Evolutionary conservation across 2,329 filamentous ascomycete genomes (phyloP).

Genomic region (Hypoxylon sp.): DNA sequence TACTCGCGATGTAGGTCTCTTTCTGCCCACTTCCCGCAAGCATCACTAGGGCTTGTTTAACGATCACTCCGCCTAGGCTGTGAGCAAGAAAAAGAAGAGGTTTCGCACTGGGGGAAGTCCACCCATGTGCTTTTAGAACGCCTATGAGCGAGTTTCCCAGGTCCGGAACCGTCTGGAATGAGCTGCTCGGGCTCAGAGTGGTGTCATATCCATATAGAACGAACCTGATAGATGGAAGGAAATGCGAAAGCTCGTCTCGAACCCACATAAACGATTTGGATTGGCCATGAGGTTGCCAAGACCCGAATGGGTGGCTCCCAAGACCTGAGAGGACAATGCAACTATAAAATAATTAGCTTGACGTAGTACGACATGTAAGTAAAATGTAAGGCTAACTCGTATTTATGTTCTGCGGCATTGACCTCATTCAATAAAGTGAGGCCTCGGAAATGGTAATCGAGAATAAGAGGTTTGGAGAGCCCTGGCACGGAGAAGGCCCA

Average conservation of each 20-base stretch:
- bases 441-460: constrained; percentile 11
- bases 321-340: constrained; percentile 47
- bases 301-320: constrained; percentile 46
- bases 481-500: not conserved
- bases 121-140: not conserved
- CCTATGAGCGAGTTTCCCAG: not conserved
- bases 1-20: not conserved
- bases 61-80: constrained; percentile 8
- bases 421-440: constrained; percentile 1
- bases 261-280: constrained; percentile 42
- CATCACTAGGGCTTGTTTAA: constrained; percentile 4
- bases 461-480: constrained; percentile 2
- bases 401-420: not conserved
- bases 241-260: constrained; percentile 37
- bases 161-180: constrained; percentile 1
- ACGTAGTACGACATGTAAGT: not conserved
- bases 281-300: constrained; percentile 43
- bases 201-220: constrained; percentile 16
- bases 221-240: constrained; percentile 28
- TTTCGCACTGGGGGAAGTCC: not conserved
- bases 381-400: not conserved
- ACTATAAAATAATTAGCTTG: constrained; percentile 16
- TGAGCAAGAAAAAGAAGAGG: constrained; percentile 11
- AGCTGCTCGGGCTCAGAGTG: not conserved
- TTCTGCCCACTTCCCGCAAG: constrained; percentile 2